Base-by-base conservation (phyloP, 345 rosid genomes). In the Ailanthus altissimus region DNA sequence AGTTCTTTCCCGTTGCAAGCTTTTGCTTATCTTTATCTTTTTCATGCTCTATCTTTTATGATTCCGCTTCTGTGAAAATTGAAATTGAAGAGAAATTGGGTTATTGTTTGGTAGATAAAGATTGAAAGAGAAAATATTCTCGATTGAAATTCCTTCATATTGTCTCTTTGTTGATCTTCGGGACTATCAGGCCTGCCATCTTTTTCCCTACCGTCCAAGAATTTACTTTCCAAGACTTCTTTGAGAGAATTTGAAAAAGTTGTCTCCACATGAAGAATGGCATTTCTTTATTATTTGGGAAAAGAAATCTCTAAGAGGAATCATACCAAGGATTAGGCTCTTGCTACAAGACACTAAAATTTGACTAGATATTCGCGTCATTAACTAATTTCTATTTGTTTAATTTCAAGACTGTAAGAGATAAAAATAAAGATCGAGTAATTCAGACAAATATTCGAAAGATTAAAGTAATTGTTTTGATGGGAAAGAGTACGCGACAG, bases 201-300 rank as follows among this genome's bases (percentile, higher is more conserved):
- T 58, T 58, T 70, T 69, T 40, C 71, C 71, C 58, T 74, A 72
- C 26, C 70, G 70, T 81, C 85, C 86, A 84, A 81, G 80, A 61
- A 78, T 81, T 81, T 81, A 76, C 84, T 84, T 84, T 84, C 84
- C 84, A 64, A 84, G 79, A 77, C 82, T 75, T 81, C 78, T 78
- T 67, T 70, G 78, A 67, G 78, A 81, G 84, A 84, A 73, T 76
- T 79, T 73, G 82, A 81, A 79, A n/a, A 58, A 43, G 26, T 84
- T 79, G 84, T 78, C 86, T 46, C 23, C 32, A 72, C 75, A 32
- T 61, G 76, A 59, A 26, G 43, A 49, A 54, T 9, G 6, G 11
- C 47, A 13, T 15, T 66, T 71, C 13, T 57, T 38, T n/a, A 20
- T 45, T 70, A 56, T 50, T 70, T 26, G 79, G 81, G 81, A 80